Base-by-base conservation (phyloP, 2,329 filamentous ascomycete genomes). In the Aspergillus jensenii region DNA sequence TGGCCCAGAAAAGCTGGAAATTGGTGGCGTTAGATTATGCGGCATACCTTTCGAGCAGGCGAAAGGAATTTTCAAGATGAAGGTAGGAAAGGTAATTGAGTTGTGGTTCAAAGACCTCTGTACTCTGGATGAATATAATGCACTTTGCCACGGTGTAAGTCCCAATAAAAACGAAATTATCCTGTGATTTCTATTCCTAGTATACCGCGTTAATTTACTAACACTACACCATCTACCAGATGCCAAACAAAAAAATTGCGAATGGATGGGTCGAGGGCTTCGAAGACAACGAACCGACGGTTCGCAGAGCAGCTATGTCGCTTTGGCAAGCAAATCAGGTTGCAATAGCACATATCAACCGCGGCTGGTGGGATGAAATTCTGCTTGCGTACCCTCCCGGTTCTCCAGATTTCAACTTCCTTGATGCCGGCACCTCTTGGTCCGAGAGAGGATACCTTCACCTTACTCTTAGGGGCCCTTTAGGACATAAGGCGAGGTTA, bases 191-290 rank as follows among this genome's bases (percentile, higher is more conserved):
- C 50, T 27, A 12, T 31, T 44, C 17, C 35, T 9, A 35, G 12
- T 17, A 50, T 33, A 40, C 14, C 46, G 12, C 7, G 11, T 35
- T 6, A 8, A 31, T 39, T 8, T 12, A 40, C 40, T 33, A 39
- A 15, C 23, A 44, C 5, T 19, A 12, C 8, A 11, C 17, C 52
- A 17, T 33, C 40, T 41, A 25, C 17, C 41, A 59, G 61, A 51
- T 11, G 19, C 4, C 4, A 9, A 67, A 69, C 45, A 14, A 33
- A 3, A 62, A 59, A 31, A 59, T 52, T 48, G 64, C 64, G 39
- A 73, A 67, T 52, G 70, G 69, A 37, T 77, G 70, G 68, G 60
- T 76, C 25, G 64, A 72, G 55, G 70, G 71, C 0, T 78, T 67
- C 56, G 44, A 65, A 15, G 70, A 76, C 45, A 74, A 68, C 3